Percentiles rank a stretch among this genome's conserved stretches.
These are phyloP conservation scores for Ascocoryne sarcoides DNA, from an alignment of 2,329 filamentous ascomycete genomes.

Conservation along the genomic window DNA sequence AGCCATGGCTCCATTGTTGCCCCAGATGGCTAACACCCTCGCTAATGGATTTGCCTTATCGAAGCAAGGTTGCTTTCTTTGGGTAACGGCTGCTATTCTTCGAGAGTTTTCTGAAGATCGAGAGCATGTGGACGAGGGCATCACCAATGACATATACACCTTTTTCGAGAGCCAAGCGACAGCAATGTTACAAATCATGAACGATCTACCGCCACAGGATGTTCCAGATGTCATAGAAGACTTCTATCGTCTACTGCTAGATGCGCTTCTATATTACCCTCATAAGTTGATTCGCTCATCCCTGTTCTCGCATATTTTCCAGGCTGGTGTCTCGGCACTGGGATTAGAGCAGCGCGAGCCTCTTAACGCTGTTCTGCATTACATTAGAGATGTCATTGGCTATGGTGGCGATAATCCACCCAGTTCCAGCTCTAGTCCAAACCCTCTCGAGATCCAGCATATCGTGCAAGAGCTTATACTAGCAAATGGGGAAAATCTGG, in stretches of 20 bases:
- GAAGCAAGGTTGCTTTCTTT: conserved; percentile 93
- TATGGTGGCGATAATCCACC: conserved; percentile 73
- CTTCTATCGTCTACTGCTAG: conserved; percentile 88
- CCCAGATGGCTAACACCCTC: conserved; percentile 79
- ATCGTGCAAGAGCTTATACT: conserved; percentile 65
- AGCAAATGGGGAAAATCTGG: conserved; percentile 64
- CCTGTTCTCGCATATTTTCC: conserved; percentile 74
- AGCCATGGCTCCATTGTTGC: conserved; percentile 76
- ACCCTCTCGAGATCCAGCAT: conserved; percentile 61
- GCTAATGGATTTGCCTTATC: conserved; percentile 77
- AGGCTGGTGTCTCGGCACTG: conserved; percentile 78
- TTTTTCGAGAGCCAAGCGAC: conserved; percentile 94
- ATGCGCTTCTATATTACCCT: conserved; percentile 89
- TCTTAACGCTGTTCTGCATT: conserved; percentile 84
- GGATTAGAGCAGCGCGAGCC: conserved; percentile 87
- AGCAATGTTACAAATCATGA: conserved; percentile 81
- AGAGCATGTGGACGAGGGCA: conserved; percentile 73
- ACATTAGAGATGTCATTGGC: conserved; percentile 80
- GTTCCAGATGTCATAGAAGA: conserved; percentile 53
- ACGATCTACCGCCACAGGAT: conserved; percentile 60
- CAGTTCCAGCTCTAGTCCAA: conserved; percentile 47
- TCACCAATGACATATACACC: conserved; percentile 77
- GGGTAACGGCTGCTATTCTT: conserved; percentile 91
- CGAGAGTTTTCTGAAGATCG: conserved; percentile 90
- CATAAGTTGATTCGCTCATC: conserved; percentile 71